Evolutionary conservation across 2,329 filamentous ascomycete genomes (phyloP), one percentile per base, ranked within the genome.

Genomic region (Penicillium sp.): DNA sequence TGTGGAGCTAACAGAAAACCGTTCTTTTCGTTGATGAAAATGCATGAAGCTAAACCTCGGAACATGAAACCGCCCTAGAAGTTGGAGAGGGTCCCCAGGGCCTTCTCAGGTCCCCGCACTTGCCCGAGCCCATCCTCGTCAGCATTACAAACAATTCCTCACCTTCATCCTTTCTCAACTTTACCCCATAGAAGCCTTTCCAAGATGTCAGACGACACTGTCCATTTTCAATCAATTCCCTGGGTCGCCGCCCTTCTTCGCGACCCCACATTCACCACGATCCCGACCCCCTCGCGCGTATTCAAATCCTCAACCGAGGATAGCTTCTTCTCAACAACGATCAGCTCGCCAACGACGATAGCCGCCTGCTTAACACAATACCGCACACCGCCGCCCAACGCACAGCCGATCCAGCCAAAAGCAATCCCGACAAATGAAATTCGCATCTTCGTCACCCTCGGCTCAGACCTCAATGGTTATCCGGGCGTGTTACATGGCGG

Each of bases 401-500:
- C 13, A 30, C 29, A 29, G 17, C 38, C 61, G 2, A 21, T 31
- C 6, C 47, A 48, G 7, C 44, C 35, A 23, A 38, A 38, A 15
- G 55, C 56, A 6, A 62, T 58, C 13, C 56, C 44, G 5, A 58
- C 60, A 6, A 57, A 61, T 23, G 67, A 73, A 55, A 23, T 73
- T 7, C 70, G 70, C 29, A 64, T 69, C 19, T 71, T 74, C 66
- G 70, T 69, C 60, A 67, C 67, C 29, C 67, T 74, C 41, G 72
- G 72, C 17, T 54, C 54, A 5, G 69, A 66, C 8, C 45, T 74
- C 46, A 72, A 71, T 29, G 71, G 71, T 19, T 69, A 70, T 35
- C 69, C 71, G 1, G 63, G 66, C 15, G 61, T 71, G 1, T 60
- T 74, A 9, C 72, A 74, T 50, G 72, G 72, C 44, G 72, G 72